These are phyloP conservation scores for Candida mattraensis DNA, from an alignment of 805 yeast species.

Conservation along the genomic window DNA sequence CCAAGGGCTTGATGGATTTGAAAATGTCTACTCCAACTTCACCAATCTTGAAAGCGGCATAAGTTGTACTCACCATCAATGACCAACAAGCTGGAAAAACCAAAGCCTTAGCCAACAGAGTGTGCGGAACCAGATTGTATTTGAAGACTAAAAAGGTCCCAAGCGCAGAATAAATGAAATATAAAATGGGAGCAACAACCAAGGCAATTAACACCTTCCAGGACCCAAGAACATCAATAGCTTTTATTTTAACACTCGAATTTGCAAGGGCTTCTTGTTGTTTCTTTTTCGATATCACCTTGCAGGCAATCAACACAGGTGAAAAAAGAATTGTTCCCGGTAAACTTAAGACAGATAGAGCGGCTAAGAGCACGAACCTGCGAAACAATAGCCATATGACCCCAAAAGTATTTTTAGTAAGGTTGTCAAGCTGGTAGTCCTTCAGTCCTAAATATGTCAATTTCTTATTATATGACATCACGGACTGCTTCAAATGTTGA, in stretches of 20 bases:
- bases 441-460: conserved; percentile 61
- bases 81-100: conserved; percentile 55
- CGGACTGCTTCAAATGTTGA: conserved; percentile 58
- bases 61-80: conserved; percentile 71
- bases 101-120: conserved; percentile 14
- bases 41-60: conserved; percentile 84
- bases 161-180: conserved; percentile 71
- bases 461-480: conserved; percentile 64
- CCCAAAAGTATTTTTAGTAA: conserved; percentile 49
- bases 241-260: conserved; percentile 87
- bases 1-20: conserved; percentile 79
- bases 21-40: conserved; percentile 91
- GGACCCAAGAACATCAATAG: conserved; percentile 91
- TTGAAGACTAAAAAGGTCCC: conserved; percentile 36
- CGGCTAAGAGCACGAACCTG: conserved; percentile 54
- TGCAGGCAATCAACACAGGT: conserved; percentile 82
- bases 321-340: conserved; percentile 88
- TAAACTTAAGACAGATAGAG: conserved; percentile 61
- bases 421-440: conserved; percentile 69
- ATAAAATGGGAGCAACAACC: conserved; percentile 83
- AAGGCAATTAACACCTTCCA: conserved; percentile 92
- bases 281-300: conserved; percentile 66
- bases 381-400: conserved; percentile 53
- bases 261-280: conserved; percentile 75
- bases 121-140: conserved; percentile 19